Evolutionary conservation across 2,329 filamentous ascomycete species (phyloP), one percentile per base, ranked within the genome.

Genomic region (Curvularia spicifera): DNA sequence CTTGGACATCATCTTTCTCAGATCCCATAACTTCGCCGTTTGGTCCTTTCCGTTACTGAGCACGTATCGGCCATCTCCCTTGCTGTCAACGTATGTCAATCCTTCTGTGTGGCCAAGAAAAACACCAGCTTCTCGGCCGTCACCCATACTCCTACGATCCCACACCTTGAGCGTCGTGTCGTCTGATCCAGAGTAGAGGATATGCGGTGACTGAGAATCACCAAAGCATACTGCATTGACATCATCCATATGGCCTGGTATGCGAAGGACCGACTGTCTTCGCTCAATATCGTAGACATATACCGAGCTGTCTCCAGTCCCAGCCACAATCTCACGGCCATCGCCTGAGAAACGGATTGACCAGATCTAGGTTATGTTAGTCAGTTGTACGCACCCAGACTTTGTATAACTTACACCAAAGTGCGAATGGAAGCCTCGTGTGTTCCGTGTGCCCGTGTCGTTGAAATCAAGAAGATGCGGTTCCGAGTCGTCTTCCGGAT

Each of bases 171-270:
- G 85, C 0, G 92, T 96, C 2, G 91, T 89, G 72, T 99, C 95
- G 72, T 99, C 95, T 0, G 93, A 97, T 20, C 95, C 95, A 0
- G 93, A 97, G 78, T 97, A 98, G 2, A 99, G 83, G 60, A 98
- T 94, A 73, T 99, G 93, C 1, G 95, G 94, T 0, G 91, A 96
- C 29, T 86, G 85, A 60, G 88, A 88, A 77, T 98, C 93, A 0
- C 93, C 95, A 71, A 96, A 98, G 76, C 93, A 97, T 0, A 99
- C 95, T 4, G 95, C 95, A 69, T 98, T 99, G 53, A 98, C 94
- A 74, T 99, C 93, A 67, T 96, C 87, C 4, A 86, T 81, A 71
- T 99, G 95, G 0, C 92, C 93, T 15, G 82, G 81, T 26, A 97
- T 86, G 47, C 87, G 85, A 54, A 97, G 86, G 31, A 96, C 83